phyloP scores from a whole-genome alignment of 441 rosid genomes.

The Viola pubescens region DNA sequence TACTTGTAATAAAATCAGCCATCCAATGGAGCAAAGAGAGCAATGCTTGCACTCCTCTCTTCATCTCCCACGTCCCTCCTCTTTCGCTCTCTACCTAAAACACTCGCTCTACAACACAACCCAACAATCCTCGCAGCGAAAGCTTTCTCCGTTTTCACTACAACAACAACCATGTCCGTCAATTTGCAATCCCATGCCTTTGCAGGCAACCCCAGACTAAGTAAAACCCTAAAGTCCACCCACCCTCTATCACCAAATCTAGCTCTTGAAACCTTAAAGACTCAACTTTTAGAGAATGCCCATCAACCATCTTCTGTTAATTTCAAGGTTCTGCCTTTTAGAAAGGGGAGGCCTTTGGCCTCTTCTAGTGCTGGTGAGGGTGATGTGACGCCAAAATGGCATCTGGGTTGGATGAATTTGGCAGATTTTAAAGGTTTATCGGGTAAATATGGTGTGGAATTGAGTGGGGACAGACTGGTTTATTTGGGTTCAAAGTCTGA shows the following conservation, averaged over 20 bases:
- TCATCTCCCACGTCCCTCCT: conserved; percentile 22
- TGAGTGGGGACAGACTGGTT: conserved; percentile 46
- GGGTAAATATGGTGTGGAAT: conserved; percentile 36
- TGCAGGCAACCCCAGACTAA: conserved; percentile 63
- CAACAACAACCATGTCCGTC: conserved; percentile 50
- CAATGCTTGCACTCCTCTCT: conserved; percentile 36
- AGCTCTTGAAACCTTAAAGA: conserved; percentile 68
- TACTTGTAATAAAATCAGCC: too few species aligned
- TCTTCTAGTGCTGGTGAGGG: conserved; percentile 37
- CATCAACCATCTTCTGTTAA: conserved; percentile 35
- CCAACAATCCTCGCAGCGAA: conserved; percentile 14
- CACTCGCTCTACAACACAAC: conserved; percentile 12
- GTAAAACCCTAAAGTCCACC: conserved; percentile 49
- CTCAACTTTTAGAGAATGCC: conserved; percentile 39
- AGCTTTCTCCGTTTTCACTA: conserved; percentile 15
- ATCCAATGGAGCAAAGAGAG: conserved; percentile 17
- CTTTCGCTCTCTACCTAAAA: conserved; percentile 30
- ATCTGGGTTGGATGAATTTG: conserved; percentile 65
- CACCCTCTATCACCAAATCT: conserved; percentile 53
- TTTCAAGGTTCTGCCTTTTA: conserved; percentile 70
- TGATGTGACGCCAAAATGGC: conserved; percentile 51
- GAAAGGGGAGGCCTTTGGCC: conserved; percentile 74
- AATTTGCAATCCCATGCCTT: conserved; percentile 61
- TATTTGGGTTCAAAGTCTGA: conserved; percentile 65
- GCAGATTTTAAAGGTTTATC: conserved; percentile 45